Evolutionary conservation across 805 yeast species (phyloP).

Genomic region (Wickerhamomyces kurtzmanii): DNA sequence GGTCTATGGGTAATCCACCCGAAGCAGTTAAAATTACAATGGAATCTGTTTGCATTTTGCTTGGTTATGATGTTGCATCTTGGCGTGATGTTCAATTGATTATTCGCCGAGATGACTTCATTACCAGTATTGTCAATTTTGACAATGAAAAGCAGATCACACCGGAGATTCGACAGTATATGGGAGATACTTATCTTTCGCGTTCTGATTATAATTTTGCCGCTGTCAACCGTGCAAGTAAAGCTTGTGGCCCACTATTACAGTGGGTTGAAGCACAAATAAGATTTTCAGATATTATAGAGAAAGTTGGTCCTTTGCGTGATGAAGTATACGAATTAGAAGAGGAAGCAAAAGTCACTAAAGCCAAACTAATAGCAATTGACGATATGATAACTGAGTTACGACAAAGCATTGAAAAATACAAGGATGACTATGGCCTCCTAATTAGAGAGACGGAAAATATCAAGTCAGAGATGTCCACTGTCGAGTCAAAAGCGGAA

Average conservation of each 20-base stretch:
- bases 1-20: conserved; percentile 90
- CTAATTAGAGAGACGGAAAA: conserved; percentile 73
- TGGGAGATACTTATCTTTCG: conserved; percentile 53
- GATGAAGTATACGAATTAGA: conserved; percentile 57
- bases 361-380: conserved; percentile 64
- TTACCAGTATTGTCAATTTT: conserved; percentile 69
- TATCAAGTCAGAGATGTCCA: conserved; percentile 60
- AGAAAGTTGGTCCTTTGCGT: conserved; percentile 64
- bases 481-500: conserved; percentile 47
- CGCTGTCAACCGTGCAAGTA: conserved; percentile 79
- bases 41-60: conserved; percentile 79
- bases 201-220: conserved; percentile 60
- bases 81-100: conserved; percentile 83
- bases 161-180: conserved; percentile 35
- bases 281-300: conserved; percentile 61
- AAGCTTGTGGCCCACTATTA: conserved; percentile 87
- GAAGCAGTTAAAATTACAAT: conserved; percentile 73
- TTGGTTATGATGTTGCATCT: conserved; percentile 53
- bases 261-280: conserved; percentile 89
- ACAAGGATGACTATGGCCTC: conserved; percentile 58
- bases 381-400: conserved; percentile 75
- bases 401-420: conserved; percentile 54
- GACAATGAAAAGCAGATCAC: conserved; percentile 53
- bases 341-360: conserved; percentile 46
- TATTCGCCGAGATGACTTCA: conserved; percentile 83